Evolutionary conservation across 768 basidiomycete genomes (phyloP), one percentile per base, ranked within the genome.

Genomic region (Tricholoma furcatifolium): DNA sequence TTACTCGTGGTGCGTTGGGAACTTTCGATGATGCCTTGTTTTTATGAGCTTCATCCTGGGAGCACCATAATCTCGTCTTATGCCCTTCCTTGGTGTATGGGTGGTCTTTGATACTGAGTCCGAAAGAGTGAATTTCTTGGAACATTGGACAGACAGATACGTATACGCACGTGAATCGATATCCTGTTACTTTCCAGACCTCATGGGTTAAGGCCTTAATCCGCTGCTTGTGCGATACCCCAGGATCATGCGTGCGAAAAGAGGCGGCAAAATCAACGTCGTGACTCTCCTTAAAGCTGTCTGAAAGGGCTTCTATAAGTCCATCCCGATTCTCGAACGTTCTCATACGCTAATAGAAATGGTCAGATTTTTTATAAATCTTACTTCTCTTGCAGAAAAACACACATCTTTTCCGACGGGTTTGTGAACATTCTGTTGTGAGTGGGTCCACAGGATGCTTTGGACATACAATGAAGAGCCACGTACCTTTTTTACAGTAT

Each of bases 41-140:
- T 48, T 70, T 70, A 52, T 77, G 73, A 15, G 72, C 71, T 46
- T 72, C 70, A 54, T 81, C 79, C 54, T 78, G 79, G 8, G 76
- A 78, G 63, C 77, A 81, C 75, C 77, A 77, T 15, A 76, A 68
- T 30, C 77, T 70, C 18, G 75, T 79, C 57, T 79, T 81, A 61
- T 79, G 74, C 8, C 78, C 78, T 50, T 70, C 68, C 35, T 72
- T 74, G 35, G 74, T 67, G 11, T 67, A 72, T 14, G 76, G 77
- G 52, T 80, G 77, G 59, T 80, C 78, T 56, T 78, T 79, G 10
- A 79, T 73, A 8, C 77, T 80, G 59, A 38, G 36, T 7, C 38
- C 23, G 23, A 32, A 30, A 43, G 34, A 27, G 14, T 24, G 51
- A 41, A 51, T n/a, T 6, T n/a, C 8, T 21, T 8, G 14, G 21